Evolutionary conservation across 495 filamentous ascomycete genomes (phyloP).

Genomic region (Trichoderma virens): DNA sequence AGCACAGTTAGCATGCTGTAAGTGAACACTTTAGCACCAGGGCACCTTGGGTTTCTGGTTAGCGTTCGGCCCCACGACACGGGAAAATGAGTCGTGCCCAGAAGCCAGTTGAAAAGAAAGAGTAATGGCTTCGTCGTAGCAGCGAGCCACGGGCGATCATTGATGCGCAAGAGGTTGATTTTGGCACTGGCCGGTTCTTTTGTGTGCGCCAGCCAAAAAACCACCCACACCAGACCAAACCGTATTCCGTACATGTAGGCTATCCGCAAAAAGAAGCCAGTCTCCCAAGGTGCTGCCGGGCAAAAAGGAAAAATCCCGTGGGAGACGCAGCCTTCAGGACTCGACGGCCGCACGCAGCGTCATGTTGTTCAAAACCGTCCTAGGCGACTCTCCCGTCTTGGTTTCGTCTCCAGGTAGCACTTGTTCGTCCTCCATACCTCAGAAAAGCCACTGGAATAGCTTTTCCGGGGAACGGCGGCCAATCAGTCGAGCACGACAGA

Average conservation of each 20-base stretch:
- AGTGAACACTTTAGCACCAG: neutral
- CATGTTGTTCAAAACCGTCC: neutral
- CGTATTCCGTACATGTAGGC: neutral
- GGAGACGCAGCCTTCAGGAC: neutral
- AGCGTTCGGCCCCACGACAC: slow-evolving; percentile 5
- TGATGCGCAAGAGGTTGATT: neutral
- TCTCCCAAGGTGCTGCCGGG: neutral
- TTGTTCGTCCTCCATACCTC: neutral
- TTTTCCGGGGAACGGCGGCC: slow-evolving; percentile 7
- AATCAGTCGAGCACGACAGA: slow-evolving; percentile 8
- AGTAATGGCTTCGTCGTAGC: neutral
- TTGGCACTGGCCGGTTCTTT: neutral
- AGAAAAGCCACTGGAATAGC: neutral
- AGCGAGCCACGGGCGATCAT: neutral
- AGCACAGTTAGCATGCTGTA: slow-evolving; percentile 2
- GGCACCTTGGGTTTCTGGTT: neutral
- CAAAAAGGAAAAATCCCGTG: neutral
- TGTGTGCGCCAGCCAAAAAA: neutral
- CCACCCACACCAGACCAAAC: neutral
- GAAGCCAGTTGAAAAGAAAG: neutral
- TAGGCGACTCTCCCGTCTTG: neutral
- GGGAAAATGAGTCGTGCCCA: slow-evolving; percentile 8
- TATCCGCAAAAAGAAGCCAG: neutral
- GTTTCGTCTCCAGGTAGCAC: neutral
- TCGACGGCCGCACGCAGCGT: neutral